Conservation (phyloP, 208 protist species). For the Leishmania braziliensis region DNA sequence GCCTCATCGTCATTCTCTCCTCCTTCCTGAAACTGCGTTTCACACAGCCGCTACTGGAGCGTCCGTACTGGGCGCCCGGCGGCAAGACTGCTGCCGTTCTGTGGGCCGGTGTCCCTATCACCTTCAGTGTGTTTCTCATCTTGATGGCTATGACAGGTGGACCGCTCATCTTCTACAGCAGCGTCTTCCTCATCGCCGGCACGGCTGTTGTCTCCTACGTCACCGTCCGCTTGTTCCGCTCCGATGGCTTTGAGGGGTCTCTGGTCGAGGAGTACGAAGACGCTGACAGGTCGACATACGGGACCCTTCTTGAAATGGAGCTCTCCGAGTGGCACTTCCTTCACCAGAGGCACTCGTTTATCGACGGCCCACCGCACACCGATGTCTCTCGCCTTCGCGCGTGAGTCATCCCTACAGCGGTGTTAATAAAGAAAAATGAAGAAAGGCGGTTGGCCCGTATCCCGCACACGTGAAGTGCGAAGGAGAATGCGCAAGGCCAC, state of each 20-base stretch:
- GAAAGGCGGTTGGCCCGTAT: background rate
- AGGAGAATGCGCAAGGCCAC: background rate
- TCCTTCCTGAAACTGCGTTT: constrained; percentile 76
- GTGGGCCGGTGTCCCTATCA: constrained; percentile 71
- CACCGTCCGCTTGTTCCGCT: constrained; percentile 59
- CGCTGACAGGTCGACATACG: constrained; percentile 81
- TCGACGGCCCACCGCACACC: constrained; percentile 56
- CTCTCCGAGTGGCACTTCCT: constrained; percentile 69
- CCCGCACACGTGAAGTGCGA: background rate
- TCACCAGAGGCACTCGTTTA: constrained; percentile 61
- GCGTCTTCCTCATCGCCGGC: constrained; percentile 57
- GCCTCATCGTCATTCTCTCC: constrained; percentile 75
- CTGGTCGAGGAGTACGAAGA: constrained; percentile 89
- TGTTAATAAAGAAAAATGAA: no score
- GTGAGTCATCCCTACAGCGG: background rate
- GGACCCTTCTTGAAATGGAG: constrained; percentile 76
- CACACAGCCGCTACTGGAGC: constrained; percentile 70
- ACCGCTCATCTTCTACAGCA: constrained; percentile 52
- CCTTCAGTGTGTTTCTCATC: constrained; percentile 75
- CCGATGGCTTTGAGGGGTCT: constrained; percentile 78
- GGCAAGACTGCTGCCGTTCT: constrained; percentile 50
- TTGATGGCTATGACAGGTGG: constrained; percentile 65
- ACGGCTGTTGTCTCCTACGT: constrained; percentile 68
- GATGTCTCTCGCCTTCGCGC: constrained; percentile 22
- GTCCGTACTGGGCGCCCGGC: constrained; percentile 77